Evolutionary conservation across 2,329 filamentous ascomycete genomes (phyloP), one percentile per base, ranked within the genome.

Genomic region (Fusarium sp.): DNA sequence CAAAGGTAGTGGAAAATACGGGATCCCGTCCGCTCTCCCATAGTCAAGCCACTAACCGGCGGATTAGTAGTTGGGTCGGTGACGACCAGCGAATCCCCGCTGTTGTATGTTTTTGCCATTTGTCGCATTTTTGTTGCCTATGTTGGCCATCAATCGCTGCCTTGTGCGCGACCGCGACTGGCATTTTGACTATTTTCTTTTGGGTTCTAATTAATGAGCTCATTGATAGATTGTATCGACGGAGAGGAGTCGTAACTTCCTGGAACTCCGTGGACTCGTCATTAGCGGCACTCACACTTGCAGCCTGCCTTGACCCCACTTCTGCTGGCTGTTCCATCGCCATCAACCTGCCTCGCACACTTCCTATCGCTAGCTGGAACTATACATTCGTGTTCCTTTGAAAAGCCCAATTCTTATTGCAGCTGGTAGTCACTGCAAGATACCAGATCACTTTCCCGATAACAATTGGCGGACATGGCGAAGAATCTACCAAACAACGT

Each of bases 11-110:
- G 32, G 48, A 51, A 51, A 51, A 51, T 51, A 51, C 48, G 48
- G 48, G 48, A 51, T 51, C 48, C 48, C 48, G 48, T 51, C 48
- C 48, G 48, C 48, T 51, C 48, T 51, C 48, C 48, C 48, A 51
- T 40, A 51, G 48, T 51, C 48, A 51, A 51, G 48, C 48, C 30
- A 37, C 20, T 50, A 23, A 50, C 27, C 27, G 47, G 47, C 47
- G 47, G 47, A 50, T 50, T 50, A 50, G 47, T 50, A 50, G 47
- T 50, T 50, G 47, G 47, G 47, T 50, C 47, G 47, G 47, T 50
- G 47, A 50, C 47, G 47, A 50, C 47, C 47, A 50, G 47, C 47
- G 47, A 50, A 50, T 50, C 47, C 47, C 48, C 48, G 48, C 48
- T 51, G 48, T 51, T 51, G 48, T 51, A 51, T 51, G 48, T 51